Base-by-base conservation (phyloP, 2,329 filamentous ascomycete species). In the Diatrype stigma region DNA sequence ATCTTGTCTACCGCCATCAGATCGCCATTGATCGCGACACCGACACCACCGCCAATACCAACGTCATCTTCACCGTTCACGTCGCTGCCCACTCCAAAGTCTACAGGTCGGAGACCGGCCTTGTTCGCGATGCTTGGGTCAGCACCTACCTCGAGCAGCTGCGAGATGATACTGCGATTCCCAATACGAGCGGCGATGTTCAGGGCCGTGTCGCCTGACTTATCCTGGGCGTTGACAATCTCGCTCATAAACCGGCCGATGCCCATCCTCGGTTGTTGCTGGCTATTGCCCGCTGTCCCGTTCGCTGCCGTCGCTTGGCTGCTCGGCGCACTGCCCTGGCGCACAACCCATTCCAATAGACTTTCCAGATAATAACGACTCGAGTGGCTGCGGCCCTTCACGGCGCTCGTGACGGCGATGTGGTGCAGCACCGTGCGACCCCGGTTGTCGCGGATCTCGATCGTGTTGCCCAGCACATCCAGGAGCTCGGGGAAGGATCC, bases 281-380 rank as follows among this genome's bases (percentile, higher is more conserved):
- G 26, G 26, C 26, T 30, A 40, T 60, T 72, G 5, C 68, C 65
- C 1, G 68, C 63, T 44, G 64, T 68, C 32, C 66, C 59, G 46
- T 69, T 64, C 45, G 59, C 57, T 21, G 51, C 59, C 42, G 58
- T 60, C 42, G 63, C 66, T 59, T 80, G 80, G 60, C 75, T 81
- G 56, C 73, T 81, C 22, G 81, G 77, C 5, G 77, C 78, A 51
- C 85, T 87, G 4, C 88, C 88, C 67, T 95, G 90, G 34, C 92
- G 85, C 2, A 97, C 92, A 12, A 97, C 88, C 75, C 95, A 97
- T 65, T 96, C 93, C 1, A 99, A 77, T 11, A 99, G 78, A 26
- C 90, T 93, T 70, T 99, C 94, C 2, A 99, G 82, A 63, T 99
- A 99, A 67, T 97, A 96, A 58, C 93, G 89, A 66, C 91, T 96